phyloP scores from a whole-genome alignment of 495 filamentous ascomycete genomes.

The Penicillium subrubescens region DNA sequence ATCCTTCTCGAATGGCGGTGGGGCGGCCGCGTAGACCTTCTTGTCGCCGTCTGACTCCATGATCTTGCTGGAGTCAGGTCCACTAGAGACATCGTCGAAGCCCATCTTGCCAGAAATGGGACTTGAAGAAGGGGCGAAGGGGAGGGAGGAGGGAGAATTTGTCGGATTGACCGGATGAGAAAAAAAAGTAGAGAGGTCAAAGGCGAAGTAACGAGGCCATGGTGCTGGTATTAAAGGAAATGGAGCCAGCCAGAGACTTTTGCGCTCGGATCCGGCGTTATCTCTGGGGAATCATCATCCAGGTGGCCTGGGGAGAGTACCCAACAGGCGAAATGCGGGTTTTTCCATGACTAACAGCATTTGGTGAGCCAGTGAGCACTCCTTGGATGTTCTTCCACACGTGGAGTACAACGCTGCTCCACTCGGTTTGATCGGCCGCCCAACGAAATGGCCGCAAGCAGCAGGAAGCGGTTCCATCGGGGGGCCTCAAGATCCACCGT shows the following conservation, averaged over 20 bases:
- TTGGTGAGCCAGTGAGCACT: neutral
- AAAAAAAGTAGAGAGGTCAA: neutral
- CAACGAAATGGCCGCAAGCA: constrained; percentile 26
- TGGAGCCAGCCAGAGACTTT: neutral
- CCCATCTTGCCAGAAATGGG: constrained; percentile 24
- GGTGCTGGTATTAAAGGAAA: constrained; percentile 16
- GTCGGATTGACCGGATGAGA: neutral
- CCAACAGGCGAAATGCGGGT: constrained; percentile 10
- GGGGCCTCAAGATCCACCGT: neutral
- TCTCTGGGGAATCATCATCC: constrained; percentile 10
- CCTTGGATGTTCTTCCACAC: constrained; percentile 22
- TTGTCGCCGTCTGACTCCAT: constrained; percentile 24
- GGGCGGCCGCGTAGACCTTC: constrained; percentile 15
- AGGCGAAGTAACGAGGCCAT: neutral
- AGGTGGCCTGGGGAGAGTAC: neutral
- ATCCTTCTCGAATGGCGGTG: constrained; percentile 31
- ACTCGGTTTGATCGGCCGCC: constrained; percentile 20
- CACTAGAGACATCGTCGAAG: constrained; percentile 28
- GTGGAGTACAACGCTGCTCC: constrained; percentile 37
- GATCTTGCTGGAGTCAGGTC: constrained; percentile 26
- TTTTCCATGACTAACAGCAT: constrained; percentile 18
- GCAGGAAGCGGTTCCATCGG: constrained; percentile 4
- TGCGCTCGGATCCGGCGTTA: constrained; percentile 25
- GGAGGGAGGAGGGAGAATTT: neutral
- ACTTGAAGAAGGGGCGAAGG: neutral